These are phyloP conservation scores for Tricholoma bakamatsutake DNA, from an alignment of 768 basidiomycete genomes.

Conservation along the genomic window DNA sequence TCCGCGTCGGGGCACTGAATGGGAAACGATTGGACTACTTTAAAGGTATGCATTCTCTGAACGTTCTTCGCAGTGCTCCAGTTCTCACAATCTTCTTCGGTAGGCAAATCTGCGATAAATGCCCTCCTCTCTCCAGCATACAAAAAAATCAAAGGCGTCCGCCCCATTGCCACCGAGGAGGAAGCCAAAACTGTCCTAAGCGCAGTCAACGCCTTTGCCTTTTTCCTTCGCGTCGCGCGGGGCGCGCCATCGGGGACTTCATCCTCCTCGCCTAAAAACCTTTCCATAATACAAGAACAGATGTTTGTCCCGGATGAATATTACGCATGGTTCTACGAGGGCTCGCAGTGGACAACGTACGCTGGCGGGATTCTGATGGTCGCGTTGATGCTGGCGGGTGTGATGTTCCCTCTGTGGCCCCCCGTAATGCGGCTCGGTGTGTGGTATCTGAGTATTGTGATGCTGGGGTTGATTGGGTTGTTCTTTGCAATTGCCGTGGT, in stretches of 20 bases:
- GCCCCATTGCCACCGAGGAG: conserved; percentile 64
- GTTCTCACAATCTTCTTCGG: neutral
- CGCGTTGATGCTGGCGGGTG: conserved; percentile 86
- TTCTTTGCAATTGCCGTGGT: conserved; percentile 91
- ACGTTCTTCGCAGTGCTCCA: neutral
- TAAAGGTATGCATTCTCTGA: conserved; percentile 60
- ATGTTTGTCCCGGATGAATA: conserved; percentile 74
- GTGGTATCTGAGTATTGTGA: conserved; percentile 88
- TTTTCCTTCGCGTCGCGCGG: conserved; percentile 89
- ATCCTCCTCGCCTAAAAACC: conserved; percentile 69
- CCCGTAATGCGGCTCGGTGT: conserved; percentile 87
- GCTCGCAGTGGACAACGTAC: conserved; percentile 90
- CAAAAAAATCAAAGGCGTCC: conserved; percentile 76
- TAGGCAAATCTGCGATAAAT: conserved; percentile 91
- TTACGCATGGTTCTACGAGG: conserved; percentile 97
- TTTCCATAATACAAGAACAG: conserved; percentile 79
- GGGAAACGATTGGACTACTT: conserved; percentile 98
- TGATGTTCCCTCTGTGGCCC: conserved; percentile 99
- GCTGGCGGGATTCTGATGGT: conserved; percentile 91
- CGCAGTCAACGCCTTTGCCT: conserved; percentile 74
- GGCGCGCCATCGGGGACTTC: conserved; percentile 59
- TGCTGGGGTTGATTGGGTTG: conserved; percentile 81
- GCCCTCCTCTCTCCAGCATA: conserved; percentile 92
- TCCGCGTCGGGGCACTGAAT: conserved; percentile 83
- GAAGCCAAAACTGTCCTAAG: conserved; percentile 68